These are phyloP conservation scores for Diaporthe destruens DNA, from an alignment of 2,329 filamentous ascomycete species.

Conservation along the genomic window DNA sequence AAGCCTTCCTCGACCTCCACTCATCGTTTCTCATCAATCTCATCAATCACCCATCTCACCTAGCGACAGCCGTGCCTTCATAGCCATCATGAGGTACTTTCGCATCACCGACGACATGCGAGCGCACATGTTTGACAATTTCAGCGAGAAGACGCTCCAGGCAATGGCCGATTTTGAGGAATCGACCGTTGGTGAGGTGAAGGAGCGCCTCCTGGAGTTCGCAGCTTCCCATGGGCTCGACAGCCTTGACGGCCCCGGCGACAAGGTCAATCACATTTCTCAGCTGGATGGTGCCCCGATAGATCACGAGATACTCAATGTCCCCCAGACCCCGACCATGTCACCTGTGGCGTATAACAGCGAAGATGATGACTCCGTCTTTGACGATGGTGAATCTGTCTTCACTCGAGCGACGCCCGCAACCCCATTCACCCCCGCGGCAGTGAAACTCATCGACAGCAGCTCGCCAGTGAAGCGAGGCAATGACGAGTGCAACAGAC, in stretches of 20 bases:
- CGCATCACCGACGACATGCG: slow-evolving; percentile 16
- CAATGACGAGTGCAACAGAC: neutral
- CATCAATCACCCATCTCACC: neutral
- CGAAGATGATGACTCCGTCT: neutral
- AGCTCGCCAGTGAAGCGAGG: neutral
- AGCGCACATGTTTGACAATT: slow-evolving; percentile 8
- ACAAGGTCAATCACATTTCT: neutral
- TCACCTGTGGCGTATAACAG: neutral
- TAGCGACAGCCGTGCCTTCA: neutral
- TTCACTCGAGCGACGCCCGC: neutral
- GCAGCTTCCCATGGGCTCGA: neutral
- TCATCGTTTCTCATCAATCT: neutral
- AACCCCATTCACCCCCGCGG: neutral
- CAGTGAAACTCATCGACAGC: neutral
- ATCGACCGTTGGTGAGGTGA: neutral
- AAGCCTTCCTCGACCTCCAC: neutral
- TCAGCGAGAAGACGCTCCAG: neutral
- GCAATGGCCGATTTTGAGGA: neutral
- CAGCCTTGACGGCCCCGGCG: neutral
- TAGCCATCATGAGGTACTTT: neutral
- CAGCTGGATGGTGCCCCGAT: neutral
- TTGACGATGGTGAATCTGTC: neutral
- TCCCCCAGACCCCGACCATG: neutral
- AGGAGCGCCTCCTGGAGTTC: slow-evolving; percentile 1
- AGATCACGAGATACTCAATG: neutral